Base-by-base conservation (phyloP, 257 asterid genomes). In the Fraxinus pennsylvanica region DNA sequence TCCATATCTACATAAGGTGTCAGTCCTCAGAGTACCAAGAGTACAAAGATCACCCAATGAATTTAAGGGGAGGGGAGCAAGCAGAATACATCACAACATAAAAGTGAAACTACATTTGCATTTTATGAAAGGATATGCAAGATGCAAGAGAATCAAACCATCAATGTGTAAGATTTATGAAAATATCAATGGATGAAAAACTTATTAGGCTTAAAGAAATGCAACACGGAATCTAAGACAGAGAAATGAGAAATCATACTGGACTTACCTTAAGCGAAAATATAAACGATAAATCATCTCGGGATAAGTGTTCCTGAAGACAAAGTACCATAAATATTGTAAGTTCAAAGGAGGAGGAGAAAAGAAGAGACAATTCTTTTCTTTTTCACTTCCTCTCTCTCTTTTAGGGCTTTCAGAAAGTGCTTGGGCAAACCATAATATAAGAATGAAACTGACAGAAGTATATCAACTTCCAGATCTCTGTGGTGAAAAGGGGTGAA, bases 221-320 rank as follows among this genome's bases (percentile, higher is more conserved):
- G 70, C 73, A 80, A 70, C 43, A 72, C 59, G 73, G 10, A 72
- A 50, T 68, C 77, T 33, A 68, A 47, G 32, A 43, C 59, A 77
- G 29, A 72, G 30, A 71, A 80, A 59, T 38, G 29, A 72, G 30
- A 71, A 80, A 59, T 38, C 41, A 69, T 80, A 73, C n/a, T 61
- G 73, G 61, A 71, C 77, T 81, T 84, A 88, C 99, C 97, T 94
- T 94, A 29, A 92, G 96, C 35, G 97, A 94, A 79, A 94, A 94
- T 76, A 90, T 74, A 84, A 92, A 94, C 45, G 99, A 86, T 39
- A 85, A 84, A 79, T 92, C 99, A 86, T 94, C 97, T 82, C 95
- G 87, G 90, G 84, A 79, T 85, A 92, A 88, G 88, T 94, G 96
- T 81, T 89, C 97, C 97, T 94, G 96, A 78, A 78, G 78, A 86